These are phyloP conservation scores for Malus sieversii DNA, from an alignment of 306 rosid genomes.

Conservation along the genomic window DNA sequence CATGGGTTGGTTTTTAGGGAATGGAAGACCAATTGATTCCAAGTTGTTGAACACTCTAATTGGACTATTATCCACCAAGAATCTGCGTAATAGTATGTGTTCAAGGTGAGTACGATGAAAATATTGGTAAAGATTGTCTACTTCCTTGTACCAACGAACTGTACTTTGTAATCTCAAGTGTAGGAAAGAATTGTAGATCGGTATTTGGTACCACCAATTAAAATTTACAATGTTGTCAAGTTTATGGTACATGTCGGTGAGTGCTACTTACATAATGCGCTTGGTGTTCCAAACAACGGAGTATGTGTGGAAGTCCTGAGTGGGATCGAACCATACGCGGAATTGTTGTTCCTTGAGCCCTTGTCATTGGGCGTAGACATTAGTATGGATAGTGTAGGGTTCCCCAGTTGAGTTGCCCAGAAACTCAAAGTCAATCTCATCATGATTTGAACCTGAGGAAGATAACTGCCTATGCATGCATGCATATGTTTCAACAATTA, in stretches of 20 bases:
- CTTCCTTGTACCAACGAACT: too few relatives aligned
- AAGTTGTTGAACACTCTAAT: constrained; percentile 32
- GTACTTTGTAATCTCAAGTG: too few relatives aligned
- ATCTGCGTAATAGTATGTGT: constrained; percentile 8
- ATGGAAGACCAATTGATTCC: constrained; percentile 26
- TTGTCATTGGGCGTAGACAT: constrained; percentile 24
- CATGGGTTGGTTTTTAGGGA: constrained; percentile 35
- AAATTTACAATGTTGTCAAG: not conserved
- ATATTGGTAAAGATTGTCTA: not conserved
- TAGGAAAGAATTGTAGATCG: too few relatives aligned
- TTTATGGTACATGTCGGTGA: not conserved
- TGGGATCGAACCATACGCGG: constrained; percentile 43
- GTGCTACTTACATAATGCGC: constrained; percentile 28
- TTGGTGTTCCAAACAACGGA: constrained; percentile 31
- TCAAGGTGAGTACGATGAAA: not conserved
- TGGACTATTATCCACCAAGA: constrained; percentile 30
- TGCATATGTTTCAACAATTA: not conserved
- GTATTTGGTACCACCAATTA: not conserved
- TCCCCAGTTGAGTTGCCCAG: constrained; percentile 33
- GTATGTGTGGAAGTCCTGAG: constrained; percentile 33
- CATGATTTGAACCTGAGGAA: constrained; percentile 37
- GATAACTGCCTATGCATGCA: constrained; percentile 39
- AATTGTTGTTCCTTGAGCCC: constrained; percentile 36
- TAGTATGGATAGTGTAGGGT: constrained; percentile 39
- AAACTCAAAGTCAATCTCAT: constrained; percentile 43